A percentile compares a stretch with the other conserved stretches of the same genome.
These are phyloP conservation scores for Elsinoe fawcettii DNA, from an alignment of 2,329 filamentous ascomycete species.

Conservation along the genomic window DNA sequence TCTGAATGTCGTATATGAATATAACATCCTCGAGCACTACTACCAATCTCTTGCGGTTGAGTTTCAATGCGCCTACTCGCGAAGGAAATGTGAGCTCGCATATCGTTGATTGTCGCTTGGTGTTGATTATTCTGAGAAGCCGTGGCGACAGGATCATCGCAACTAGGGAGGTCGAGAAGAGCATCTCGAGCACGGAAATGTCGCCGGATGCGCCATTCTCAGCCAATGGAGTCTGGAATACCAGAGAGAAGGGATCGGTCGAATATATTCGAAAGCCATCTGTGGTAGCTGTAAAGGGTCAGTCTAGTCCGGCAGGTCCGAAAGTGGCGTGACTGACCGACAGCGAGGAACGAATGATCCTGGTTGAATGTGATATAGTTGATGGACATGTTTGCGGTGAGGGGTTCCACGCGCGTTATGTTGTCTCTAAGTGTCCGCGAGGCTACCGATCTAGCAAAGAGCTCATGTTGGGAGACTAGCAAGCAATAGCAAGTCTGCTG, in stretches of 20 bases:
- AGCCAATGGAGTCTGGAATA: constrained; percentile 80
- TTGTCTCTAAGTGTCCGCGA: background rate
- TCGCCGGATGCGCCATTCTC: constrained; percentile 49
- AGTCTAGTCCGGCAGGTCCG: constrained; percentile 5
- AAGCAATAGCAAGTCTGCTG: background rate
- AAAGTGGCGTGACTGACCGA: constrained; percentile 54
- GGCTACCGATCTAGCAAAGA: background rate
- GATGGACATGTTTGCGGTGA: constrained; percentile 41
- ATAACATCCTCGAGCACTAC: constrained; percentile 94
- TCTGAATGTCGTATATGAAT: constrained; percentile 97
- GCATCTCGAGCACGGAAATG: constrained; percentile 94
- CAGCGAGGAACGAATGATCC: constrained; percentile 93
- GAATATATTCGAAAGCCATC: constrained; percentile 95
- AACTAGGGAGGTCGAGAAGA: constrained; percentile 95
- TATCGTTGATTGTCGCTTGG: constrained; percentile 81
- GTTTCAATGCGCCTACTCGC: constrained; percentile 84
- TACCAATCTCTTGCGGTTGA: constrained; percentile 89
- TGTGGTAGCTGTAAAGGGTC: constrained; percentile 59
- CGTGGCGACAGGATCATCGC: constrained; percentile 87
- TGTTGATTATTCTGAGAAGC: constrained; percentile 92
- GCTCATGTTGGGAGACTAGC: background rate
- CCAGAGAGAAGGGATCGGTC: constrained; percentile 91
- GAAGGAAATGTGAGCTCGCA: constrained; percentile 98
- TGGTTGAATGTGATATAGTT: constrained; percentile 99
- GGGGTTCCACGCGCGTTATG: background rate